Evolutionary conservation across 1,284 basidiomycete genomes (phyloP).

Genomic region (Takashimella tepidaria): DNA sequence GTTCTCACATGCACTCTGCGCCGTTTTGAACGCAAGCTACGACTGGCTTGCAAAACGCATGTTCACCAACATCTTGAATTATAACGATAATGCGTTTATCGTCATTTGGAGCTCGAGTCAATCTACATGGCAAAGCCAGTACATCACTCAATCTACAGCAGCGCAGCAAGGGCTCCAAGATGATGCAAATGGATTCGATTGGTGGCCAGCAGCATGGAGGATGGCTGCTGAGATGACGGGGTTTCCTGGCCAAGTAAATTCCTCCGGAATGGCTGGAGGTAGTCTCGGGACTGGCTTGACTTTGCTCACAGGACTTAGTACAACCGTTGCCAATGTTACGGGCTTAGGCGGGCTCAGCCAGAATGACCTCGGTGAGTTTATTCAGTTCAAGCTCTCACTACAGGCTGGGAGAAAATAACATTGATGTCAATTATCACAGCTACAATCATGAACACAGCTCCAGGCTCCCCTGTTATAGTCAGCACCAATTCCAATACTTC

Average conservation of each 20-base stretch:
- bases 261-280: background rate
- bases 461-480: background rate
- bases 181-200: background rate
- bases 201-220: background rate
- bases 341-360: no score
- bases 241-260: background rate
- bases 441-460: background rate
- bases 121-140: background rate
- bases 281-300: background rate
- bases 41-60: background rate
- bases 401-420: no score
- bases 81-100: background rate
- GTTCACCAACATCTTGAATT: background rate
- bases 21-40: background rate
- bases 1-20: background rate
- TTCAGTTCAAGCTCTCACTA: no score
- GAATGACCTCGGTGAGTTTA: no score
- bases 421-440: background rate
- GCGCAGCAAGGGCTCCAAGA: background rate
- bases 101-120: background rate
- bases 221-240: background rate
- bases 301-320: background rate
- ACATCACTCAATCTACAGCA: background rate
- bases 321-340: background rate
- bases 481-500: background rate